Evolutionary conservation across 2,329 filamentous ascomycete species (phyloP).

Genomic region (Seiridium unicorne): DNA sequence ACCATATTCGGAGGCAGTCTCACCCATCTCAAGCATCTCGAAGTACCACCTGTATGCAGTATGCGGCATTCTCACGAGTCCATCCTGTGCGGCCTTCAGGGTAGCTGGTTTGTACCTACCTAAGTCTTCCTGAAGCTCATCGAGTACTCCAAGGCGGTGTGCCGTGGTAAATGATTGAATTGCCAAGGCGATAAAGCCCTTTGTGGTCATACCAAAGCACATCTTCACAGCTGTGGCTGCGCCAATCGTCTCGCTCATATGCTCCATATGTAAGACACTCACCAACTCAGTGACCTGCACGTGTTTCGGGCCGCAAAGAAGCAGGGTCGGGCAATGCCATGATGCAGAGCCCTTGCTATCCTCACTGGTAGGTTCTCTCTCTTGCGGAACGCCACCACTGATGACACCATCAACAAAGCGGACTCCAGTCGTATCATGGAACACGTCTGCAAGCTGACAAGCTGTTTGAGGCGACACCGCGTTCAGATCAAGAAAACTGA

Average conservation of each 20-base stretch:
- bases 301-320: neutral
- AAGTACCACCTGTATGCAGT: neutral
- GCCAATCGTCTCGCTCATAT: constrained; percentile 1
- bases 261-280: neutral
- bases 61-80: constrained; percentile 1
- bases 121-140: neutral
- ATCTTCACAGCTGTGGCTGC: constrained; percentile 1
- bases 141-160: neutral
- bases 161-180: neutral
- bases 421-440: neutral
- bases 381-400: constrained; percentile 1
- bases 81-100: constrained; percentile 1
- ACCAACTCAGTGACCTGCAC: neutral
- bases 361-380: neutral
- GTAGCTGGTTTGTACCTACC: constrained; percentile 2
- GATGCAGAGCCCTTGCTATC: neutral
- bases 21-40: constrained; percentile 1
- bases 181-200: constrained; percentile 1
- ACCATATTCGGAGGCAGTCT: neutral
- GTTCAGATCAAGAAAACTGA: neutral
- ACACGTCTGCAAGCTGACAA: neutral
- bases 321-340: neutral
- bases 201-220: constrained; percentile 3
- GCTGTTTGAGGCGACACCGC: neutral
- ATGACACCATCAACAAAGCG: neutral